phyloP scores from a whole-genome alignment of 768 basidiomycete species.

The Pleurotus giganteus region DNA sequence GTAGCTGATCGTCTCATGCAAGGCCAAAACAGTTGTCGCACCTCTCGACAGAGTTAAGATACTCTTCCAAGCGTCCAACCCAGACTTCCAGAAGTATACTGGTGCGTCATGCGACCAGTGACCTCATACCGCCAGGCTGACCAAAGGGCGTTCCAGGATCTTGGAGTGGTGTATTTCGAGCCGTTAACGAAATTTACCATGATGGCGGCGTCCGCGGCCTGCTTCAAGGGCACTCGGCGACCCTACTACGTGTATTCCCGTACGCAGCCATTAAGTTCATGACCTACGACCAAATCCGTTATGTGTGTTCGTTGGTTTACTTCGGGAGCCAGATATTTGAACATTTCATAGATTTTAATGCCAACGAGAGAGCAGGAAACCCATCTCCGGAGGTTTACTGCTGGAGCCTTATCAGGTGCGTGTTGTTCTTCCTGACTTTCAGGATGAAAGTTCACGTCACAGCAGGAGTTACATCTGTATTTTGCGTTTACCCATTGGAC shows the following conservation, averaged over 20 bases:
- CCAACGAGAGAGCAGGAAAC: slow-evolving; percentile 79
- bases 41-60: slow-evolving; percentile 98
- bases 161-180: slow-evolving; percentile 81
- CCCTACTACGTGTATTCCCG: slow-evolving; percentile 90
- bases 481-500: slow-evolving; percentile 94
- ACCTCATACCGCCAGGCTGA: neutral
- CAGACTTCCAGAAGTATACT: slow-evolving; percentile 91
- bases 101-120: slow-evolving; percentile 45
- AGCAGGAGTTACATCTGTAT: slow-evolving; percentile 81
- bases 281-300: slow-evolving; percentile 87
- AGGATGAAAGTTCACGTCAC: slow-evolving; percentile 1
- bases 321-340: neutral
- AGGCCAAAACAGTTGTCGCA: slow-evolving; percentile 95
- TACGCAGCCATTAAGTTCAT: slow-evolving; percentile 98
- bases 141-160: slow-evolving; percentile 56
- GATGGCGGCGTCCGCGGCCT: slow-evolving; percentile 74
- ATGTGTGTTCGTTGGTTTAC: slow-evolving; percentile 41
- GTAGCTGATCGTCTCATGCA: slow-evolving; percentile 13
- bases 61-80: slow-evolving; percentile 95
- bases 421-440: slow-evolving; percentile 10
- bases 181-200: slow-evolving; percentile 68
- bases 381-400: slow-evolving; percentile 73
- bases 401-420: slow-evolving; percentile 86
- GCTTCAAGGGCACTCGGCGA: slow-evolving; percentile 95
- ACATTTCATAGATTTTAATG: slow-evolving; percentile 66